Evolutionary conservation across 2,329 filamentous ascomycete species (phyloP), one percentile per base, ranked within the genome.

Genomic region (Acarospora socialis): DNA sequence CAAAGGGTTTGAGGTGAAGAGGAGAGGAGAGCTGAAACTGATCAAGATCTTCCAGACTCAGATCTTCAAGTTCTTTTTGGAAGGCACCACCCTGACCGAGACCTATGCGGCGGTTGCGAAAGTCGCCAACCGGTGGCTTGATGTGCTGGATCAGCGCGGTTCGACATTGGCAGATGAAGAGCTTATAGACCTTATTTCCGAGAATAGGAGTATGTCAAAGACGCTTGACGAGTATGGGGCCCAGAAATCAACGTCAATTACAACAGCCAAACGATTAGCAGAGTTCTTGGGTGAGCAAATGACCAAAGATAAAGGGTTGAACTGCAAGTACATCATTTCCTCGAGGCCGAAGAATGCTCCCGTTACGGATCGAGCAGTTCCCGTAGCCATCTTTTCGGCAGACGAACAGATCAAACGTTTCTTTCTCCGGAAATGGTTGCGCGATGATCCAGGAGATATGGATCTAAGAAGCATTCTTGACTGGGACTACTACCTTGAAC

Each of bases 11-110:
- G 90, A 98, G 50, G 77, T 98, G 43, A 98, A 98, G 64, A 77
- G 90, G 52, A 73, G 90, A 70, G 90, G 90, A 65, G 90, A 98
- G 60, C 63, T 98, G 45, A 98, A 98, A 61, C 76, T 98, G 45
- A 98, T 98, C 70, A 98, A 98, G 59, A 98, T 95, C 51, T 98
- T 98, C 55, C 90, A 98, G 55, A 83, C 90, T 38, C 90, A 98
- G 50, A 93, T 98, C 43, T 98, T 98, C 76, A 94, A 93, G 52
- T 95, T 98, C 59, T 98, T 98, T 60, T 63, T 98, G 4, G 87
- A 98, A 49, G 90, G 90, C 5, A 70, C 72, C 3, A 92, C 84
- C 0, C 66, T 98, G 27, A 65, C 76, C 3, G 86, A 95, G 52
- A 94, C 84, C 12, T 99, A 99, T 50, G 72, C 59, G 9, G 78